Evolutionary conservation across 106 monocot genomes (phyloP), one percentile per base, ranked within the genome.

Genomic region (Allium sativum): DNA sequence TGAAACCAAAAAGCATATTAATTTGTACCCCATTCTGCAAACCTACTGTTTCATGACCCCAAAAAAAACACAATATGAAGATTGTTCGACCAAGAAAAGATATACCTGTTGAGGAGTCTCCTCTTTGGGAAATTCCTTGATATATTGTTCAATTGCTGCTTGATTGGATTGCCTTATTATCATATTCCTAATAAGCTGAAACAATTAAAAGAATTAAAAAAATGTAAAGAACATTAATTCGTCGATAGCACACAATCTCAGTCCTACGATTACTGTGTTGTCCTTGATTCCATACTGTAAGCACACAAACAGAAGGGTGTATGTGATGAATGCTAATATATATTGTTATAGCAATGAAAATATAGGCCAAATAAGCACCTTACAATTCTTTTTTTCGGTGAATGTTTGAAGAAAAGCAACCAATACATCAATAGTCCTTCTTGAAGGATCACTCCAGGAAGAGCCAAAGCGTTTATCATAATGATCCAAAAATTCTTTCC

Each of bases 401-500:
- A 84, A 84, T 15, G 88, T 81, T 47, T 61, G 13, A 16, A 89
- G 73, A 45, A 81, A 89, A 19, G 81, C 58, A 45, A 75, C 14
- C 62, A 89, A 70, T 7, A 70, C 47, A 18, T 84, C 81, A 9
- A 17, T 20, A 52, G 80, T 56, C 56, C 84, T 81, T 67, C 42
- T 89, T 6, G 66, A 58, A 12, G 90, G 90, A 64, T 90, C 82
- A 55, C 85, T 74, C 11, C 82, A 44, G 13, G 59, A 18, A 51
- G 51, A 59, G 42, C 90, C 90, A 42, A 85, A 70, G 42, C 74
- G 68, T 50, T 53, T 73, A 61, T 82, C 82, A 42, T 71, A 42
- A 11, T 18, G 14, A 4, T 56, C 53, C 51, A 90, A 40, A 69
- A 79, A 90, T n/a, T 82, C 82, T 45, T 90, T 85, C 82, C 90